Percentiles rank a stretch among this genome's conserved stretches.
Evolutionary conservation across 768 basidiomycete genomes (phyloP).

Genomic region (Lanmaoa rubissima): DNA sequence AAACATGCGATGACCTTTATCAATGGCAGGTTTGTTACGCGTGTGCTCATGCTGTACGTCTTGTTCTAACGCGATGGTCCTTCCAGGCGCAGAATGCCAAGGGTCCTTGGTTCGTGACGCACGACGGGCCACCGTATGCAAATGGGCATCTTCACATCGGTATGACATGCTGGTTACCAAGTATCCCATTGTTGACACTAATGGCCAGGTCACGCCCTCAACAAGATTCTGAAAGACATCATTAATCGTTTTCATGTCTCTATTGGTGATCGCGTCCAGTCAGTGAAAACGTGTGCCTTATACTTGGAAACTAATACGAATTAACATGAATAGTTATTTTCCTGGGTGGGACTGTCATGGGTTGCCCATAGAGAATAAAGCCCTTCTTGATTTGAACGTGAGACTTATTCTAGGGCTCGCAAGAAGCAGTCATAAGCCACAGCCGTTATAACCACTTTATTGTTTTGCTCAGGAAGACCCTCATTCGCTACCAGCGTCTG

Average conservation of each 20-base stretch:
- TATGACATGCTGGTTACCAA: conserved; percentile 30
- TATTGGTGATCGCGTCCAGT: conserved; percentile 80
- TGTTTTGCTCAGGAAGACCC: conserved; percentile 49
- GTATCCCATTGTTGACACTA: not conserved
- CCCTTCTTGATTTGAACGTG: conserved; percentile 73
- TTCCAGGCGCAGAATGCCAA: conserved; percentile 61
- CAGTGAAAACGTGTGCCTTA: conserved; percentile 28
- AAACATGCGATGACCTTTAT: conserved; percentile 76
- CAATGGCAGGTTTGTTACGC: conserved; percentile 62
- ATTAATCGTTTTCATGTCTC: conserved; percentile 87
- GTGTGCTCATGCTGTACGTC: not conserved
- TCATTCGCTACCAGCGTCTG: conserved; percentile 49
- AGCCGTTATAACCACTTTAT: not conserved
- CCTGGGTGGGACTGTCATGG: conserved; percentile 99
- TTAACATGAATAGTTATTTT: conserved; percentile 60
- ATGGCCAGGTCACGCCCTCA: conserved; percentile 82
- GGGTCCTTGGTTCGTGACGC: conserved; percentile 77
- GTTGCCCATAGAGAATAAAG: conserved; percentile 94
- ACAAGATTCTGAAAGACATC: conserved; percentile 95
- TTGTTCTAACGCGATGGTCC: not conserved
- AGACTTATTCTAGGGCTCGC: conserved; percentile 14
- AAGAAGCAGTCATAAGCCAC: not conserved
- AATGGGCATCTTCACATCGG: conserved; percentile 97
- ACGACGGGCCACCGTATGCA: conserved; percentile 97
- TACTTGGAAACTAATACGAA: not conserved